These are phyloP conservation scores for Oryza punctata DNA, from an alignment of 176 grass and related monocot species.

Conservation along the genomic window DNA sequence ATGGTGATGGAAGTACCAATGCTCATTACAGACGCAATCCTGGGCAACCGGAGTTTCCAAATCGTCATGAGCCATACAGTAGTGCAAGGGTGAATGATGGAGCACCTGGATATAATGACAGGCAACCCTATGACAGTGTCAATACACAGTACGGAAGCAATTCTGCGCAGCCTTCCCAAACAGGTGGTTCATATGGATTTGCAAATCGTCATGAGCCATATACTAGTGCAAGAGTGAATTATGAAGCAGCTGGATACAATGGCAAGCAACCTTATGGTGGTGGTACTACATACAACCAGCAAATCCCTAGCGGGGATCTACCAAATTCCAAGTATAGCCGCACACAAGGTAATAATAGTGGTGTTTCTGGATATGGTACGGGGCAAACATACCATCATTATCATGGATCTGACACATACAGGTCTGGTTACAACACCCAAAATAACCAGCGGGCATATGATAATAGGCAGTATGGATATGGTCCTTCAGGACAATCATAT, in stretches of 20 bases:
- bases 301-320: constrained; percentile 14
- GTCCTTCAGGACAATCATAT: constrained; percentile 35
- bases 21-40: constrained; percentile 28
- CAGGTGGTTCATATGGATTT: constrained; percentile 33
- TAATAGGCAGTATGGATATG: constrained; percentile 39
- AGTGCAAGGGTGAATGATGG: constrained; percentile 30
- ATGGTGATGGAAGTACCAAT: constrained; percentile 8
- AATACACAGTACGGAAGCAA: constrained; percentile 24
- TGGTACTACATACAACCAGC: constrained; percentile 27
- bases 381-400: background rate
- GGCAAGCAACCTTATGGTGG: constrained; percentile 34
- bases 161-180: constrained; percentile 41
- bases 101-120: constrained; percentile 26
- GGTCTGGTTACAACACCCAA: constrained; percentile 31
- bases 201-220: constrained; percentile 38
- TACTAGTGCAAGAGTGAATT: constrained; percentile 27
- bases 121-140: constrained; percentile 32
- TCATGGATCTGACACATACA: constrained; percentile 29
- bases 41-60: constrained; percentile 28
- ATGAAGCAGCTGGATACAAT: constrained; percentile 34
- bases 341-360: constrained; percentile 28
- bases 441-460: constrained; percentile 38
- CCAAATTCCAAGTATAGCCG: constrained; percentile 27
- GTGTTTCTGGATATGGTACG: constrained; percentile 23
- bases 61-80: constrained; percentile 34